Percentiles rank a stretch among this genome's conserved stretches.
Conservation (phyloP, 805 yeast species). For the Sugiyamaella mastotermitis region DNA sequence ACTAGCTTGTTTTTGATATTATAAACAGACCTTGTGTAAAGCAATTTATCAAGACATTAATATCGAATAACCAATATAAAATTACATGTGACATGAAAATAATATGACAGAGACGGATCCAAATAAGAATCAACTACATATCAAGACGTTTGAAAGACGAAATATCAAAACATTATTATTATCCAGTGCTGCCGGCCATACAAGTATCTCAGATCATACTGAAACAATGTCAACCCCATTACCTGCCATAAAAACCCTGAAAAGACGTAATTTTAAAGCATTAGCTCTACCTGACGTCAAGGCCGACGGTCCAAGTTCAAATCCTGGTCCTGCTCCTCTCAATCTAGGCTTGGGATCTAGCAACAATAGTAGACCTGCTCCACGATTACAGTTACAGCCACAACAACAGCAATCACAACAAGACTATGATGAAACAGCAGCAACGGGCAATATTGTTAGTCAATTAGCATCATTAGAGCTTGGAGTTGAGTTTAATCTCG, state of each 20-base stretch:
- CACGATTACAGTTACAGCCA: background rate
- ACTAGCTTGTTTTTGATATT: too few species aligned
- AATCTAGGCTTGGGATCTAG: background rate
- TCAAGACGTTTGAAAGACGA: too few species aligned
- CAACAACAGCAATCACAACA: background rate
- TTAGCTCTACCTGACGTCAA: constrained; percentile 34
- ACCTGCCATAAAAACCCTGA: constrained; percentile 36
- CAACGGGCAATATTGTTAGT: constrained; percentile 25
- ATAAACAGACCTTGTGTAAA: too few species aligned
- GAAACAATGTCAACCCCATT: background rate
- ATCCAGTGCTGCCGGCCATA: too few species aligned
- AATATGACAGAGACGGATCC: too few species aligned
- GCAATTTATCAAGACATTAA: too few species aligned
- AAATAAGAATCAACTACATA: too few species aligned
- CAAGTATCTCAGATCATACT: background rate
- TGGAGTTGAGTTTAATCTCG: constrained; percentile 48
- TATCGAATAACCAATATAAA: too few species aligned
- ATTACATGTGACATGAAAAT: too few species aligned
- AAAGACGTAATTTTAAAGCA: constrained; percentile 54
- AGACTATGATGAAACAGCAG: background rate
- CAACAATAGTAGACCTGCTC: background rate
- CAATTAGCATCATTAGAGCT: constrained; percentile 45
- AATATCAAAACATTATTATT: too few species aligned
- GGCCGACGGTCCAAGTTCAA: background rate
- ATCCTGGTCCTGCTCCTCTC: background rate